Base-by-base conservation (phyloP, 2,329 filamentous ascomycete genomes). In the Sporothrix globosa region DNA sequence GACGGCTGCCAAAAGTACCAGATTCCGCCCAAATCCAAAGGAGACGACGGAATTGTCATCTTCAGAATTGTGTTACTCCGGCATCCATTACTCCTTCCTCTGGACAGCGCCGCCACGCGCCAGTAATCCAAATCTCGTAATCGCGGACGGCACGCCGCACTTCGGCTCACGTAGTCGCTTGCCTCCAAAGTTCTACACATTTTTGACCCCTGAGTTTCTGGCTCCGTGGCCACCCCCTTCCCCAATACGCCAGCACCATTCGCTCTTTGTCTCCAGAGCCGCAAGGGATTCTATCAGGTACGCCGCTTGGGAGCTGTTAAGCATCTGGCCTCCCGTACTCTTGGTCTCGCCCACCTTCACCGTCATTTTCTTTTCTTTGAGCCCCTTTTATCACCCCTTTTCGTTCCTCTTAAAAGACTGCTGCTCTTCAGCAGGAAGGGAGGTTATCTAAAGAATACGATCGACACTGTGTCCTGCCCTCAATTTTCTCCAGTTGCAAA, bases 91-190 rank as follows among this genome's bases (percentile, higher is more conserved):
- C 39, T 27, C 58, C 58, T 63, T 46, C 39, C 56, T 11, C 6
- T 34, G 27, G 13, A 27, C 58, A n/a, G 34, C 58, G 39, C 46
- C 21, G 27, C 58, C 39, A 58, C 54, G 54, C 53, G 27, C 54
- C 19, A 39, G n/a, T 46, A 34, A 63, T n/a, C 39, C 17, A 27
- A 4, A 17, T 46, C 21, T 27, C 4, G 39, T 39, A 27, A 27
- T 63, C 58, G 58, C 58, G 39, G 58, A 46, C 44, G 58, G 58
- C 58, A 39, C 58, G 58, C 58, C 39, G 39, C n/a, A 27, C 39
- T 46, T 63, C 58, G 58, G 39, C 58, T 39, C 58, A 63, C 46
- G 19, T 63, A 44, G 39, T 63, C 39, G 24, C 44, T 21, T 7
- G 14, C 24, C 50, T 48, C 61, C 4, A 58, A 58, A n/a, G 6